A percentile compares a stretch with the other conserved stretches of the same genome.
These are phyloP conservation scores for Melaleuca quinquenervia DNA, from an alignment of 345 rosid genomes.

Conservation along the genomic window DNA sequence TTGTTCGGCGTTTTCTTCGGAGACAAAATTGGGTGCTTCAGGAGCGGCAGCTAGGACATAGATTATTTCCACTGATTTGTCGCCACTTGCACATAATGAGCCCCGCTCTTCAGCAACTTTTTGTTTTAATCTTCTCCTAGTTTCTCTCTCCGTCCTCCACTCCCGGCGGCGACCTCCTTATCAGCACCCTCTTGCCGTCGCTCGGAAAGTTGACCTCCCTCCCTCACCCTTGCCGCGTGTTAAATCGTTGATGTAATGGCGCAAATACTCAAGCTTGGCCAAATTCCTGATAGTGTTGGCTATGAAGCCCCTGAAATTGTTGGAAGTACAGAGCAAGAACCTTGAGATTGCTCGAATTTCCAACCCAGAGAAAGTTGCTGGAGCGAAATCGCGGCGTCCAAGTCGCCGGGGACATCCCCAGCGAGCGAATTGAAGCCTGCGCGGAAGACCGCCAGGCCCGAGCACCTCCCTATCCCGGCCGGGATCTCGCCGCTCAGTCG, in stretches of 20 bases:
- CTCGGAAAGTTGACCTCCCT: too few relatives aligned
- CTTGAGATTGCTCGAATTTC: slow-evolving; percentile 31
- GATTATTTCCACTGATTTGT: too few relatives aligned
- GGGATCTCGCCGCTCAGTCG: slow-evolving; percentile 33
- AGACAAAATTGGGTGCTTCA: too few relatives aligned
- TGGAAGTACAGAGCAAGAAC: slow-evolving; percentile 59
- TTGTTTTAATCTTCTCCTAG: too few relatives aligned
- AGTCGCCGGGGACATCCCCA: slow-evolving; percentile 46
- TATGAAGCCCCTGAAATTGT: slow-evolving; percentile 42
- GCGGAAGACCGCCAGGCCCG: slow-evolving; percentile 27
- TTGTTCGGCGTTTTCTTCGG: too few relatives aligned
- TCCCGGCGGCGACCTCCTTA: too few relatives aligned
- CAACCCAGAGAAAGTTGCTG: slow-evolving; percentile 31
- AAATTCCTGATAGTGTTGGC: slow-evolving; percentile 47
- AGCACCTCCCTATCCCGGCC: slow-evolving; percentile 43
- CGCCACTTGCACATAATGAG: too few relatives aligned
- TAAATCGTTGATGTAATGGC: slow-evolving; percentile 58
- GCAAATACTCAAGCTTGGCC: slow-evolving; percentile 33
- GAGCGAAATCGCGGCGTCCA: slow-evolving; percentile 33
- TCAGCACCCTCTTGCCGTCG: too few relatives aligned
- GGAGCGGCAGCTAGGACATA: too few relatives aligned
- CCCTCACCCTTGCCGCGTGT: too few relatives aligned
- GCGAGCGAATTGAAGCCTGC: slow-evolving; percentile 68
- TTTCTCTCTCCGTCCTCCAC: too few relatives aligned
- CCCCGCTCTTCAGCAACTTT: too few relatives aligned